Conservation (phyloP, 148 eudicot genomes). For the Euryodendron excelsum region DNA sequence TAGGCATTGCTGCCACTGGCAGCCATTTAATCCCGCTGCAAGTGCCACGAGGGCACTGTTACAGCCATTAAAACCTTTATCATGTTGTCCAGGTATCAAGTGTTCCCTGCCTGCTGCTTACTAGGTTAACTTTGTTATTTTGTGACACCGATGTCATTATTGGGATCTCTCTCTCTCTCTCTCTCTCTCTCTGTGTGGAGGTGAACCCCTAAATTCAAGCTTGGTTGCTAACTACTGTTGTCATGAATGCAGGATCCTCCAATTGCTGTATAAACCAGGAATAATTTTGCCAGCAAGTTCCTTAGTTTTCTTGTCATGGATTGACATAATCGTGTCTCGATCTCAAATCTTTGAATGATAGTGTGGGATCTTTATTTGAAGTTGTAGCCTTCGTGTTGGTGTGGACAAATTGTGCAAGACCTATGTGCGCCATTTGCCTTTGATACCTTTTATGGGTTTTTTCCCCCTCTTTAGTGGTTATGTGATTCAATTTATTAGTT, state of each 20-base stretch:
- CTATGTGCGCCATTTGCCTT: not conserved
- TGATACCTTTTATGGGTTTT: not conserved
- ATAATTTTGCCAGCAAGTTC: not conserved
- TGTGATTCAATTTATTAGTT: conserved; percentile 12
- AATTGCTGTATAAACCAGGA: conserved; percentile 20
- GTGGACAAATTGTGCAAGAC: not conserved
- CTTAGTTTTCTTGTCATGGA: not conserved
- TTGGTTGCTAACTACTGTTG: not conserved
- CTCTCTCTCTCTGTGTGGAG: not conserved
- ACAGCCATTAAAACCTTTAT: too few species aligned
- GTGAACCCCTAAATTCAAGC: too few species aligned
- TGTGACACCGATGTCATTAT: not conserved
- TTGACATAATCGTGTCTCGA: not conserved
- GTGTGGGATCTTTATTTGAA: conserved; percentile 14
- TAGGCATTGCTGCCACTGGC: too few species aligned
- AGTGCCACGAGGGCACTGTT: too few species aligned
- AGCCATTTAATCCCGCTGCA: too few species aligned
- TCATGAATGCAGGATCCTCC: conserved; percentile 27
- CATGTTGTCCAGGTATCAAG: not conserved
- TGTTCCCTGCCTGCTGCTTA: not conserved
- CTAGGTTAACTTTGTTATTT: not conserved
- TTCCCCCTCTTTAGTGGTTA: not conserved
- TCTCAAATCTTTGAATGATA: not conserved
- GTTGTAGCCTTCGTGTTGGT: conserved; percentile 2
- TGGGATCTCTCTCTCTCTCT: not conserved